A percentile compares a stretch with the other conserved stretches of the same genome.
Conservation (phyloP, 768 basidiomycete species). For the Coprinopsis cinerea region DNA sequence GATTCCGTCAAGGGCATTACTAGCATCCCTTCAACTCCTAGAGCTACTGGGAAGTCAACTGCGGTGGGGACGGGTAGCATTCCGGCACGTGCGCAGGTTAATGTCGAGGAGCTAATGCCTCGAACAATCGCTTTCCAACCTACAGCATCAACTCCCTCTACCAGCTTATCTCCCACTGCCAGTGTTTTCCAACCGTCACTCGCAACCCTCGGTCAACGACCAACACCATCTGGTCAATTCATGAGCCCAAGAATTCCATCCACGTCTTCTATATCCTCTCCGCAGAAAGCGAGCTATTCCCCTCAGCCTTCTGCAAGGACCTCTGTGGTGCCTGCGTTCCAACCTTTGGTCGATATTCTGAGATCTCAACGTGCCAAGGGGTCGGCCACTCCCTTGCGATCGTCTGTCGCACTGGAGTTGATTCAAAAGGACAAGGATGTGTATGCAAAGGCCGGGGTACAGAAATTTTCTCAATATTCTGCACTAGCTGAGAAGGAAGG, state of each 20-base stretch:
- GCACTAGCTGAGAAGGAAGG: conserved; percentile 30
- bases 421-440: conserved; percentile 18
- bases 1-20: no score
- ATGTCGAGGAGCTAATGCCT: no score
- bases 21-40: no score
- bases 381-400: conserved; percentile 27
- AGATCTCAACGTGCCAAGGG: conserved; percentile 21
- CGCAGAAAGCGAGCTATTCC: not conserved
- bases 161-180: not conserved
- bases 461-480: conserved; percentile 36
- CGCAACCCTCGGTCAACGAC: not conserved
- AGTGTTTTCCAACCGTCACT: not conserved
- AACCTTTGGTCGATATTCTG: conserved; percentile 9
- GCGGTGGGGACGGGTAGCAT: no score
- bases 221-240: not conserved
- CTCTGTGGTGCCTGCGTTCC: conserved; percentile 1
- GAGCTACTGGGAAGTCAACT: no score
- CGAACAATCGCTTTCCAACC: no score
- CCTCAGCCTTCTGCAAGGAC: not conserved
- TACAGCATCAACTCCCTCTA: not conserved
- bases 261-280: not conserved
- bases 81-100: no score
- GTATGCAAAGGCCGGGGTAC: conserved; percentile 34
- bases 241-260: not conserved
- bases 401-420: conserved; percentile 29